Percentiles rank a stretch among this genome's conserved stretches.
phyloP scores from a whole-genome alignment of 2,329 filamentous ascomycete genomes.

The Huntiella bhutanensis region DNA sequence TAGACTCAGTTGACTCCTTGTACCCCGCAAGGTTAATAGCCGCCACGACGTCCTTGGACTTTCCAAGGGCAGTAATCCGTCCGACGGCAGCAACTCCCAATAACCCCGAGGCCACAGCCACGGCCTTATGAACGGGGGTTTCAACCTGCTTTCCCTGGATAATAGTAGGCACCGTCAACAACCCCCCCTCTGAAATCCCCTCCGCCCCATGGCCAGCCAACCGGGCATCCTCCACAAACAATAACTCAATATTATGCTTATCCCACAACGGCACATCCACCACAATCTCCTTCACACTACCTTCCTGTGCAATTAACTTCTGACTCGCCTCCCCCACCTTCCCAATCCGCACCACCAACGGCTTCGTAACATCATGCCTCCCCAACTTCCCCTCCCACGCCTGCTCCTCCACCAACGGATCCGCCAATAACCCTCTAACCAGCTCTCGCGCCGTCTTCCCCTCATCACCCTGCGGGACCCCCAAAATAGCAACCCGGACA shows the following conservation, averaged over 20 bases:
- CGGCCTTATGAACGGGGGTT: constrained; percentile 66
- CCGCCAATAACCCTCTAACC: constrained; percentile 49
- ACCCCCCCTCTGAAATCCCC: constrained; percentile 35
- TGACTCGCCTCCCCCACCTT: constrained; percentile 16
- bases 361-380: constrained; percentile 29
- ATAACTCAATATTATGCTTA: constrained; percentile 43
- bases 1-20: constrained; percentile 18
- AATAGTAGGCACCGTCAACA: constrained; percentile 36
- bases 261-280: constrained; percentile 45
- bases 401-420: constrained; percentile 43
- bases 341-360: constrained; percentile 43
- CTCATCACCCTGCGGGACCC: constrained; percentile 21
- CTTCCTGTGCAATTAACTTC: constrained; percentile 6
- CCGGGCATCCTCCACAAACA: constrained; percentile 33
- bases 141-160: constrained; percentile 1
- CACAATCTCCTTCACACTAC: constrained; percentile 29
- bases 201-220: constrained; percentile 14
- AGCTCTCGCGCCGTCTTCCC: constrained; percentile 40
- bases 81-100: constrained; percentile 41
- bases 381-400: constrained; percentile 49
- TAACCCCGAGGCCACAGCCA: constrained; percentile 57
- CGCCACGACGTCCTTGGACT: constrained; percentile 26
- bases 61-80: constrained; percentile 22
- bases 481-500: constrained; percentile 39
- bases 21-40: constrained; percentile 39